Percentiles rank a stretch among this genome's conserved stretches.
Evolutionary conservation across 2,329 filamentous ascomycete genomes (phyloP).

Genomic region (Rachicladosporium sp.): DNA sequence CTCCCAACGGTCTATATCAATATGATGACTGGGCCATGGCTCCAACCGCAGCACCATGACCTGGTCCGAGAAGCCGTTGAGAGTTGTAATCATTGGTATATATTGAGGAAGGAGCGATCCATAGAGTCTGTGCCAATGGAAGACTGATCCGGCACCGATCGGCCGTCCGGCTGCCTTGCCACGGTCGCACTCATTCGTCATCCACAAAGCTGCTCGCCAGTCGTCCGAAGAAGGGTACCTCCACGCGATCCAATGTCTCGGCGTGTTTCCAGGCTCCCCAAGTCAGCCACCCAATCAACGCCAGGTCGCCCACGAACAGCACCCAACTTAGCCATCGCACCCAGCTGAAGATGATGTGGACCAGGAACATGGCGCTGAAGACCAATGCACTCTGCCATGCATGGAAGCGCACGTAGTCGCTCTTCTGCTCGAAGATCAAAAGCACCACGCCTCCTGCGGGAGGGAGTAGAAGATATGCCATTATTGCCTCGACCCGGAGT

Average conservation of each 20-base stretch:
- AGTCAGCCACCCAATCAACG: conserved; percentile 62
- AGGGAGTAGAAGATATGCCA: conserved; percentile 77
- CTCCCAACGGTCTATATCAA: too few species aligned
- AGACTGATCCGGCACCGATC: too few species aligned
- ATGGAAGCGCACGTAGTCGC: conserved; percentile 94
- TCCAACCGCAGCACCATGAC: too few species aligned
- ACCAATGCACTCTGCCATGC: conserved; percentile 60
- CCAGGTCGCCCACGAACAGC: conserved; percentile 63
- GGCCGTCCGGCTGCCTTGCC: too few species aligned
- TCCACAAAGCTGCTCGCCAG: conserved; percentile 84
- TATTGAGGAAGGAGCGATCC: too few species aligned
- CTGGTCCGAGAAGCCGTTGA: too few species aligned
- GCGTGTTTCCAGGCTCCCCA: conserved; percentile 74
- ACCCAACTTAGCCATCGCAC: conserved; percentile 73
- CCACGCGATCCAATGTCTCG: conserved; percentile 55
- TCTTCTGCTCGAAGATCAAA: conserved; percentile 80
- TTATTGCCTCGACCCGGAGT: conserved; percentile 77
- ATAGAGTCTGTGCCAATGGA: too few species aligned
- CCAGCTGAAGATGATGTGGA: conserved; percentile 82
- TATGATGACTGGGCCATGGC: too few species aligned
- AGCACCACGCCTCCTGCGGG: conserved; percentile 76
- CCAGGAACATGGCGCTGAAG: conserved; percentile 42
- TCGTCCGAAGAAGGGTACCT: conserved; percentile 75
- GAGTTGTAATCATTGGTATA: too few species aligned
- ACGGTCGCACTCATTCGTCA: conserved; percentile 48